A percentile compares a stretch with the other conserved stretches of the same genome.
Evolutionary conservation across 2,329 filamentous ascomycete species (phyloP).

Genomic region (Fusarium goolgardi): DNA sequence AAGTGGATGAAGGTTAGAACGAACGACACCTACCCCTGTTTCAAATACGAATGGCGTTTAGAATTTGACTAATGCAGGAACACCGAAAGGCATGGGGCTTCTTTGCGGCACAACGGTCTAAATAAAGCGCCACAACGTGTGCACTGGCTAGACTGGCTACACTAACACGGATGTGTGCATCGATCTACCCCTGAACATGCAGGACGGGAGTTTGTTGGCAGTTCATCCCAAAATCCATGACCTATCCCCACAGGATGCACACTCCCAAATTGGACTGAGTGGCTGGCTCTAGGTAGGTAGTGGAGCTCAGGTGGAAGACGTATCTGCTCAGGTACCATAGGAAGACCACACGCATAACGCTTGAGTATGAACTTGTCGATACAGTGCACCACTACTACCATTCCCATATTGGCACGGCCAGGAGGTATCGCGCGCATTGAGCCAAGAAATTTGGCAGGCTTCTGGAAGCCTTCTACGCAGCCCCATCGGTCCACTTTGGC

Average conservation of each 20-base stretch:
- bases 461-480: conserved; percentile 49
- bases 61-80: conserved; percentile 50
- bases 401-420: conserved; percentile 22
- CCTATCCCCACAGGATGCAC: conserved; percentile 35
- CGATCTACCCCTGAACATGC: conserved; percentile 41
- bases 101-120: conserved; percentile 38
- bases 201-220: conserved; percentile 44
- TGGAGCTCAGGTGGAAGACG: conserved; percentile 34
- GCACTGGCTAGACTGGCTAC: conserved; percentile 30
- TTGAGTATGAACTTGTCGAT: conserved; percentile 6
- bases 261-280: conserved; percentile 35
- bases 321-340: conserved; percentile 16
- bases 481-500: conserved; percentile 39
- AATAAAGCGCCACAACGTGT: conserved; percentile 45
- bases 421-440: conserved; percentile 24
- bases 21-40: conserved; percentile 45
- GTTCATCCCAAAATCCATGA: conserved; percentile 43
- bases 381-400: conserved; percentile 30
- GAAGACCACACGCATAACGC: conserved; percentile 15
- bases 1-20: conserved; percentile 32
- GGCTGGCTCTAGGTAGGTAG: conserved; percentile 8
- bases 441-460: conserved; percentile 35
- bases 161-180: conserved; percentile 37
- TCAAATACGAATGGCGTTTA: conserved; percentile 43
- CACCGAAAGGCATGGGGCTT: conserved; percentile 43